phyloP scores from a whole-genome alignment of 345 rosid genomes.

The Limnanthes douglasii region DNA sequence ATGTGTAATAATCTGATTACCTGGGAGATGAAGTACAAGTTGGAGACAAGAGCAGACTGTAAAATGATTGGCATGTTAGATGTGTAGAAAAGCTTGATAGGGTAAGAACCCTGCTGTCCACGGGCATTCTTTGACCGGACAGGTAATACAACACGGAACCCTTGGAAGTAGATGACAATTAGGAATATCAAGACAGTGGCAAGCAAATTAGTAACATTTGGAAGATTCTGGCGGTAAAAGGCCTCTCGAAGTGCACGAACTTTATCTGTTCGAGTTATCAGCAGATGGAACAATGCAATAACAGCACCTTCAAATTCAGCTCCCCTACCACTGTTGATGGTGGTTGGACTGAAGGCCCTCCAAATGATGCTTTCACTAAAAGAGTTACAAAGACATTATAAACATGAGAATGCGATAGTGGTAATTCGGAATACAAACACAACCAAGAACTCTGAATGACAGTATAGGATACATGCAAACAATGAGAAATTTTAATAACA shows the following conservation, averaged over 20 bases:
- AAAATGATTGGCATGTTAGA: conserved; percentile 89
- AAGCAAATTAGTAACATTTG: conserved; percentile 74
- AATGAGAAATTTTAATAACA: conserved; percentile 1
- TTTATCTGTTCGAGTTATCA: conserved; percentile 64
- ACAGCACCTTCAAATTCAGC: conserved; percentile 95
- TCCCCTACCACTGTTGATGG: conserved; percentile 78
- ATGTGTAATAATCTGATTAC: conserved; percentile 13
- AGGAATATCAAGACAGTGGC: conserved; percentile 73
- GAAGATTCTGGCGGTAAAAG: conserved; percentile 80
- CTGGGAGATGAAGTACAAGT: conserved; percentile 80
- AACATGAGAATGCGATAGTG: too few species aligned
- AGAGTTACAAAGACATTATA: not conserved
- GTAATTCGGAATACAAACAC: too few species aligned
- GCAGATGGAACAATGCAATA: conserved; percentile 67
- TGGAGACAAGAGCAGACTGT: conserved; percentile 77
- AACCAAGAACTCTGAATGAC: too few species aligned
- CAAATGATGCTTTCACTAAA: conserved; percentile 75
- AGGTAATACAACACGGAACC: conserved; percentile 81
- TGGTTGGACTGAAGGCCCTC: conserved; percentile 87
- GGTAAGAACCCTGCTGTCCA: conserved; percentile 88
- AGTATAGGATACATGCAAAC: not conserved
- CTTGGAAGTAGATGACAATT: conserved; percentile 87
- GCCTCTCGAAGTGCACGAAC: conserved; percentile 78
- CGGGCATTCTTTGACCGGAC: conserved; percentile 91
- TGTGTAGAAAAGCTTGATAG: conserved; percentile 79